Base-by-base conservation (phyloP, 2,329 filamentous ascomycete genomes). In the Penicillium occitanis region DNA sequence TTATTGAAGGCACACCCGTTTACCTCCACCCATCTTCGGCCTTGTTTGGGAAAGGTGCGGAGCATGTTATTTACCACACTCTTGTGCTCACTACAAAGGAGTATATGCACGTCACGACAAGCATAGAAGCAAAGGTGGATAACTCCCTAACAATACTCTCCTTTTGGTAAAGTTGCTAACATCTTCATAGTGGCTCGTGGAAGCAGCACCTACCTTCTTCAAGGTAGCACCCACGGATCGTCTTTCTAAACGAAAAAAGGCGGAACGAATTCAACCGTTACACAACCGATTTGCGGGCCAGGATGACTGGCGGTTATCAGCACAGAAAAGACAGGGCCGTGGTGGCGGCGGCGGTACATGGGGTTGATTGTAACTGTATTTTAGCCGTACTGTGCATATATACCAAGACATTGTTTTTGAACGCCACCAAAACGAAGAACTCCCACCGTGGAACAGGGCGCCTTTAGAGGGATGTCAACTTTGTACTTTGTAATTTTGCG, bases 121-220 rank as follows among this genome's bases (percentile, higher is more conserved):
- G 33, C 3, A 98, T 99, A 73, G 95, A 99, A 80, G 94, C 95
- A 8, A 97, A 96, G 72, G 76, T 79, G 77, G 66, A 75, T 67
- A 14, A 59, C 59, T 28, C 37, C 58, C 48, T 28, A 7, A 2
- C 13, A 42, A 30, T 13, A 10, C 14, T 13, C 44, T 64, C 37
- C 13, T 58, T 10, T n/a, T 61, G 33, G 30, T 22, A 10, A 60
- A 66, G 48, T 67, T 63, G 35, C 37, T 67, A 58, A 67, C 62
- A 53, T 65, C 60, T 57, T 17, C 8, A 55, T 17, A 79, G 77
- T 90, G 87, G 88, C 86, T 99, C 25, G 93, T 98, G 0, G 93
- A 97, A 73, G 94, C 93, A 13, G 95, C 96, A n/a, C 95, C 96
- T 10, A 97, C 93, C 0, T 99, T 98, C 83, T 99, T 98, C 88